Percentiles rank a stretch among this genome's conserved stretches.
phyloP scores from a whole-genome alignment of 2,329 filamentous ascomycete species.

The Apiospora saccharicola region DNA sequence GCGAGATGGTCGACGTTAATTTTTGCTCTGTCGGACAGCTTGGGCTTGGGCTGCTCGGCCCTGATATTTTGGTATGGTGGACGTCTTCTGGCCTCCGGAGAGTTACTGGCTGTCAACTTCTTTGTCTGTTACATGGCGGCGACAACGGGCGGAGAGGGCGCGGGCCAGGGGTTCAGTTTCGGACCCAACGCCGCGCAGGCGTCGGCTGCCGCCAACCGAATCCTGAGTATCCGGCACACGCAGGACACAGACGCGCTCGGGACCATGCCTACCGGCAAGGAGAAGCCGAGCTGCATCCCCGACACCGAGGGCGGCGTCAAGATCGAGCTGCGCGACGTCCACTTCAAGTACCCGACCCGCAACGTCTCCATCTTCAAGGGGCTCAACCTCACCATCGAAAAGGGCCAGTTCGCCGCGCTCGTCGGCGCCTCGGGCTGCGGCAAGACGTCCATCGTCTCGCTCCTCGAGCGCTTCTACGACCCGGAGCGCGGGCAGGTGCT shows the following conservation, averaged over 20 bases:
- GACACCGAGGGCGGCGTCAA: constrained; percentile 58
- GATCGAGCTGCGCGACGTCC: constrained; percentile 63
- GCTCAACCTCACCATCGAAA: constrained; percentile 69
- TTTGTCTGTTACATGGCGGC: constrained; percentile 70
- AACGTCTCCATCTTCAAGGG: constrained; percentile 64
- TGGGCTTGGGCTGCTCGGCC: constrained; percentile 68
- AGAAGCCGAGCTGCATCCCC: constrained; percentile 46
- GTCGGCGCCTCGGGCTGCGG: constrained; percentile 76
- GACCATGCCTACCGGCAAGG: neutral
- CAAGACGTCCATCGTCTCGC: constrained; percentile 74
- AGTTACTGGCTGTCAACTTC: constrained; percentile 57
- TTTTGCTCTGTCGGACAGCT: constrained; percentile 74
- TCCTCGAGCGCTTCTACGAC: constrained; percentile 76
- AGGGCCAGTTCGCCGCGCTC: constrained; percentile 74
- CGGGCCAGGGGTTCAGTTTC: constrained; percentile 73
- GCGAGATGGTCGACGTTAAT: constrained; percentile 69
- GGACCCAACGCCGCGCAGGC: constrained; percentile 70
- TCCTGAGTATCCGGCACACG: constrained; percentile 59
- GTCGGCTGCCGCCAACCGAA: constrained; percentile 65
- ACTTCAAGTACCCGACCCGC: constrained; percentile 68
- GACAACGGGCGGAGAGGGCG: constrained; percentile 71
- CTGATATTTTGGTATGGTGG: constrained; percentile 74
- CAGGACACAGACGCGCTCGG: constrained; percentile 31
- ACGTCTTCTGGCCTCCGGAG: constrained; percentile 59
- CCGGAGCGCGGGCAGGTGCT: constrained; percentile 68